Base-by-base conservation (phyloP, 192 early-diverging fungal species). In the Coemansia sp. region DNA sequence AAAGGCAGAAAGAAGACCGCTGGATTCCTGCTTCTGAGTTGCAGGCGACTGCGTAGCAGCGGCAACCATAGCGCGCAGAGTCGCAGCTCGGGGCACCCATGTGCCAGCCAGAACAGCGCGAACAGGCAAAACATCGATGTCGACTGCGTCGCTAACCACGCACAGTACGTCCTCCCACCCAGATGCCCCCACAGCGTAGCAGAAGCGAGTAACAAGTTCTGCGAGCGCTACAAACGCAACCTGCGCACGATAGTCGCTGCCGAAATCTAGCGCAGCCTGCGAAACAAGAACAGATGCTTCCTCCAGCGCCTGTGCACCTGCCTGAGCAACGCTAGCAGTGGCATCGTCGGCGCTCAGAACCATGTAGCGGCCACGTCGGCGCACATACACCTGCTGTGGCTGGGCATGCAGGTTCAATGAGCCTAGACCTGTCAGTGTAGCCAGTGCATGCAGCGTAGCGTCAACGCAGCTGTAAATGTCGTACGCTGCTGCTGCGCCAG, bases 141-240 rank as follows among this genome's bases (percentile, higher is more conserved):
- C 67, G 4, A 69, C 78, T 12, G 70, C 73, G 14, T 74, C 32
- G 65, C 76, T 66, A 70, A 94, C 89, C 55, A 88, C 87, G 56
- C 88, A 86, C 93, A 96, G 92, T 14, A 83, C 90, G 82, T 28
- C 78, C 67, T 14, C 81, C 86, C 73, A 99, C 54, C 67, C 86
- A 22, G 66, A 64, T 35, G 53, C 36, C 89, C 36, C 90, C 85
- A 81, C 90, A 84, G 75, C 94, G 84, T 43, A 72, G 78, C 51
- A 86, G 85, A 53, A 95, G 83, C 33, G 87, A 8, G 70, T n/a
- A 1, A 53, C 68, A 33, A 80, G 33, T 35, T 73, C 90, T 79
- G 98, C 93, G 65, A 95, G 85, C n/a, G 96, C 85, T 6, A 96
- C 91, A 51, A 93, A 86, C 5, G 94, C 95, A 57, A 96, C 82